Percentiles rank a stretch among this genome's conserved stretches.
These are phyloP conservation scores for Stephanodiscus minutulus DNA, from an alignment of 108 stramenopile species.

Conservation along the genomic window DNA sequence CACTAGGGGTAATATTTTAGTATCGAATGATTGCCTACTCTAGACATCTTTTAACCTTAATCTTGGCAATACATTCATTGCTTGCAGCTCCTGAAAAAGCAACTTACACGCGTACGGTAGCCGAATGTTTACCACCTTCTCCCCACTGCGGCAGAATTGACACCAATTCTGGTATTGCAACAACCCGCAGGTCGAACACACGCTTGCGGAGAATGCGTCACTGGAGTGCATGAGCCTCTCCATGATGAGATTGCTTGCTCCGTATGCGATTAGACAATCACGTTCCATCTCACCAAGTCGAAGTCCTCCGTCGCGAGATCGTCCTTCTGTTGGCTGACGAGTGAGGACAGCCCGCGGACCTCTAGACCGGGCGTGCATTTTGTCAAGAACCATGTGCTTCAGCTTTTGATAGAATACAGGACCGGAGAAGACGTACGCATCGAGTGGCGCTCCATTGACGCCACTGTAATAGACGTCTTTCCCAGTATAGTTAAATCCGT, in stretches of 20 bases:
- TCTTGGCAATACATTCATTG: constrained; percentile 93
- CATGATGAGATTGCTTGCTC: constrained; percentile 99
- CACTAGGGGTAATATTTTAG: constrained; percentile 3
- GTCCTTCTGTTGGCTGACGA: constrained; percentile 99
- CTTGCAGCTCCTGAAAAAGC: constrained; percentile 97
- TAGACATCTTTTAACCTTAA: constrained; percentile 81
- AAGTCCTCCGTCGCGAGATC: constrained; percentile 97
- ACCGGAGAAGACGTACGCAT: constrained; percentile 96
- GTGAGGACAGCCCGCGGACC: constrained; percentile 98
- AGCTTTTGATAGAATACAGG: constrained; percentile 99
- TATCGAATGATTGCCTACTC: constrained; percentile 30
- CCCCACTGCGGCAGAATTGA: constrained; percentile 93
- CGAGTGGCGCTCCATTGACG: constrained; percentile 90
- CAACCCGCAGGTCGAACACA: constrained; percentile 94
- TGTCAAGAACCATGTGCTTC: constrained; percentile 99
- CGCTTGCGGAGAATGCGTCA: constrained; percentile 97
- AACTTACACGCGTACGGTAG: constrained; percentile 99
- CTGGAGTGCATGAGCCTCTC: constrained; percentile 99
- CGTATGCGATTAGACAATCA: constrained; percentile 99
- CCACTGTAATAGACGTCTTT: constrained; percentile 97
- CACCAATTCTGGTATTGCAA: constrained; percentile 97
- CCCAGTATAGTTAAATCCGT: constrained; percentile 96
- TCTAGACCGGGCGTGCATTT: constrained; percentile 97
- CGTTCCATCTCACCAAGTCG: constrained; percentile 98
- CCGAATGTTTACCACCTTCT: constrained; percentile 90